These are phyloP conservation scores for Vigna radiata DNA, from an alignment of 306 rosid species.

Conservation along the genomic window DNA sequence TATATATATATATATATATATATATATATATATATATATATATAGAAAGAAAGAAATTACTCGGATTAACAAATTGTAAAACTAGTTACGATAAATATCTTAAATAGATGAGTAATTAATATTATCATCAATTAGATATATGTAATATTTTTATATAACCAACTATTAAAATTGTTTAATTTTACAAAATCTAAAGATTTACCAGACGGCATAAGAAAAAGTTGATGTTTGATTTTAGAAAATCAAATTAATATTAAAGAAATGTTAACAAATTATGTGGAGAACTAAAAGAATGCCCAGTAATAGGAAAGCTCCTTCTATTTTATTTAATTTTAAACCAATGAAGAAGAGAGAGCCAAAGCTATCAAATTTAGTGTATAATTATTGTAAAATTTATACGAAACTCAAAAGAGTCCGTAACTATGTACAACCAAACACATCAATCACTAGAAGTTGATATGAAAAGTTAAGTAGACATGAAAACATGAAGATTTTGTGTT, in stretches of 20 bases:
- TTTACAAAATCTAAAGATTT: no score
- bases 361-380: background rate
- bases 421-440: conserved; percentile 15
- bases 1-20: no score
- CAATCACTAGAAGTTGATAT: background rate
- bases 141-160: no score
- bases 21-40: no score
- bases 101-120: no score
- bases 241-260: no score
- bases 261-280: background rate
- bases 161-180: no score
- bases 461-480: conserved; percentile 27
- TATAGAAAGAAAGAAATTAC: no score
- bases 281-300: background rate
- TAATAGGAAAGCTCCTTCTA: background rate
- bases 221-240: background rate
- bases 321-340: background rate
- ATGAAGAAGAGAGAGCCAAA: background rate
- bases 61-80: no score
- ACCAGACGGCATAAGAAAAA: no score
- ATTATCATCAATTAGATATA: no score
- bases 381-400: conserved; percentile 13
- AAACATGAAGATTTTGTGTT: background rate
- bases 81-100: no score
- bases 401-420: background rate